Evolutionary conservation across 139 green algal genomes (phyloP).

Genomic region (Chlorella sp.): DNA sequence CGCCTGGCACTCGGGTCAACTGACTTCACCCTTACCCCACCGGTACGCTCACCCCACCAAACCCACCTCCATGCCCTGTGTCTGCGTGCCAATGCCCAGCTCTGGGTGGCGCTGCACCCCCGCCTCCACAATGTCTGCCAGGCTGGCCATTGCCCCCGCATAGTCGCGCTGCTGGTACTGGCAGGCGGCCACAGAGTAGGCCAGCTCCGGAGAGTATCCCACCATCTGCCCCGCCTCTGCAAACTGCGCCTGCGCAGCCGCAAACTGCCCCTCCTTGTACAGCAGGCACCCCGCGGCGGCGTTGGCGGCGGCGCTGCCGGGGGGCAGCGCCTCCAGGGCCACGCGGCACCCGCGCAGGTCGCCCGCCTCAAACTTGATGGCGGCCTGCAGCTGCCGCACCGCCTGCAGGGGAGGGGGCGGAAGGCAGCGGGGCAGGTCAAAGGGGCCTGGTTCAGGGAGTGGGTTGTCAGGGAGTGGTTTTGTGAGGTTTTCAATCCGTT

Average conservation of each 20-base stretch:
- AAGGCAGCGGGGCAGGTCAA: not conserved
- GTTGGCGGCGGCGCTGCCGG: slow-evolving; percentile 63
- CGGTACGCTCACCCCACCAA: not conserved
- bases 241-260: slow-evolving; percentile 71
- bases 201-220: slow-evolving; percentile 69
- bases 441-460: not conserved
- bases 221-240: slow-evolving; percentile 50
- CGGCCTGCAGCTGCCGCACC: slow-evolving; percentile 27
- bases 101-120: slow-evolving; percentile 86
- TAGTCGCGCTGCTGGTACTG: slow-evolving; percentile 83
- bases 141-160: slow-evolving; percentile 52
- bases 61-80: slow-evolving; percentile 70
- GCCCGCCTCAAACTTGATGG: slow-evolving; percentile 82
- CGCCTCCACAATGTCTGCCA: slow-evolving; percentile 88
- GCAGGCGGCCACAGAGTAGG: slow-evolving; percentile 88
- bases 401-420: not conserved
- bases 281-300: slow-evolving; percentile 78
- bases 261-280: slow-evolving; percentile 78
- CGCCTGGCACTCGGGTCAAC: too few relatives aligned
- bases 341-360: slow-evolving; percentile 72
- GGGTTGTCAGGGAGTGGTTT: not conserved
- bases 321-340: slow-evolving; percentile 65
- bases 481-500: too few relatives aligned
- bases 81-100: slow-evolving; percentile 81
- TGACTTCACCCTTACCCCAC: not conserved